Conservation (phyloP, 2,329 filamentous ascomycete genomes). For the Alternaria ethzedia region DNA sequence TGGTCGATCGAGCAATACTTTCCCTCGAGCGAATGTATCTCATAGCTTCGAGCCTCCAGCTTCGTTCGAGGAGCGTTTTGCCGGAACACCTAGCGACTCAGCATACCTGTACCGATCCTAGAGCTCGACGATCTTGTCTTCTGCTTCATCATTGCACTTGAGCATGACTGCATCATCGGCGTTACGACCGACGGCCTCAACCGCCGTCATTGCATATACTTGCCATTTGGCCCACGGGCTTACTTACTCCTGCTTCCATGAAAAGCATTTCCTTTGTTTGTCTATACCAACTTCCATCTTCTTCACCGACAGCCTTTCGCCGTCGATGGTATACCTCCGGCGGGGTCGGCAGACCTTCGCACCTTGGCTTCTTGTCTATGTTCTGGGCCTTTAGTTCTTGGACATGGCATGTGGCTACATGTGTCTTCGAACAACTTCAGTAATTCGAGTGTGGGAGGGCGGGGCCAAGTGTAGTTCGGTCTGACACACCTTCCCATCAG, state of each 20-base stretch:
- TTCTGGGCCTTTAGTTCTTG: slow-evolving; percentile 27
- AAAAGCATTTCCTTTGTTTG: slow-evolving; percentile 46
- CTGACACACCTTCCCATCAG: not conserved
- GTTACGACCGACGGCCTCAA: slow-evolving; percentile 36
- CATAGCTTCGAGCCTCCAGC: slow-evolving; percentile 46
- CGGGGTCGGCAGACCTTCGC: slow-evolving; percentile 13
- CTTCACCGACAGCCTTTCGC: slow-evolving; percentile 17
- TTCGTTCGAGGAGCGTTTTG: slow-evolving; percentile 50
- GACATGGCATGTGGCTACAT: slow-evolving; percentile 37
- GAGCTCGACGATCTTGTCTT: slow-evolving; percentile 22
- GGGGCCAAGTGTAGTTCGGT: not conserved
- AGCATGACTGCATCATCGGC: slow-evolving; percentile 42
- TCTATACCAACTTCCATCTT: slow-evolving; percentile 30
- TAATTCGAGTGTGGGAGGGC: slow-evolving; percentile 25
- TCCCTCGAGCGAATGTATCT: slow-evolving; percentile 52
- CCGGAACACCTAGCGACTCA: slow-evolving; percentile 35
- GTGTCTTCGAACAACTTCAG: slow-evolving; percentile 30
- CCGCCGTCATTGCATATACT: slow-evolving; percentile 30
- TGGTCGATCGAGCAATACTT: slow-evolving; percentile 53
- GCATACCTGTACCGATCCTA: slow-evolving; percentile 32
- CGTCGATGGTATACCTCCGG: slow-evolving; percentile 16
- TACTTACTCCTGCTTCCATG: slow-evolving; percentile 23
- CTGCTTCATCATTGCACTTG: slow-evolving; percentile 28
- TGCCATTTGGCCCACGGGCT: slow-evolving; percentile 26
- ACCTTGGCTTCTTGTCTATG: slow-evolving; percentile 14